Evolutionary conservation across 331 rosid genomes (phyloP), one percentile per base, ranked within the genome.

Genomic region (Malus hybrid): DNA sequence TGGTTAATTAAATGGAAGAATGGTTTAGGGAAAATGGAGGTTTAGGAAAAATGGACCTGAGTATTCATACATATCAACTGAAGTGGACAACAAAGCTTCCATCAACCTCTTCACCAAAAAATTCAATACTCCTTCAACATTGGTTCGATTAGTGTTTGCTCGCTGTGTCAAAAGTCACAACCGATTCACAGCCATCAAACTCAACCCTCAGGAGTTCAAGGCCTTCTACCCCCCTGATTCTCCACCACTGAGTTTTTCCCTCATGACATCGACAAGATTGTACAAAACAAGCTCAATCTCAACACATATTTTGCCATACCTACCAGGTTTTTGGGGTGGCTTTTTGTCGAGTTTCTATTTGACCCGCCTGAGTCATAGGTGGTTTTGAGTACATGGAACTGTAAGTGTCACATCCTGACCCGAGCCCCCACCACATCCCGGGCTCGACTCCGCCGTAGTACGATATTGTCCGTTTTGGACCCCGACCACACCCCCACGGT

Each of bases 11-110:
- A 67, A 79, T 83, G 76, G 86, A 83, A 24, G 79, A 83, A 5
- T 79, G 86, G 86, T 83, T 83, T 56, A 64, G 24, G 15, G 30
- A 34, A 42, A 79, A 72, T 29, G 81, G 78, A 9, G 81, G 24
- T 24, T 24, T 56, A 64, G 24, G 15, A 39, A 34, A 42, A 79
- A 72, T 29, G 81, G 78, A 9, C 79, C 86, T 6, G 86, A 83
- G 46, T 83, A 83, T 12, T 83, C 86, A 5, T 83, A 66, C 79
- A 72, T 79, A 68, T 77, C 81, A 18, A 83, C 86, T 39, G 86
- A 79, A 48, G 18, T 6, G 2, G 83, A 83, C 53, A 83, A 83
- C n/a, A 16, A 34, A 24, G n/a, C 86, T 28, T 83, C 86, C 24
- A 52, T 83, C 20, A 65, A 72, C 56, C 83, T 83, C 24, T 79